Evolutionary conservation across 116 monocot genomes (phyloP).

Genomic region (Thalassia testudinum): DNA sequence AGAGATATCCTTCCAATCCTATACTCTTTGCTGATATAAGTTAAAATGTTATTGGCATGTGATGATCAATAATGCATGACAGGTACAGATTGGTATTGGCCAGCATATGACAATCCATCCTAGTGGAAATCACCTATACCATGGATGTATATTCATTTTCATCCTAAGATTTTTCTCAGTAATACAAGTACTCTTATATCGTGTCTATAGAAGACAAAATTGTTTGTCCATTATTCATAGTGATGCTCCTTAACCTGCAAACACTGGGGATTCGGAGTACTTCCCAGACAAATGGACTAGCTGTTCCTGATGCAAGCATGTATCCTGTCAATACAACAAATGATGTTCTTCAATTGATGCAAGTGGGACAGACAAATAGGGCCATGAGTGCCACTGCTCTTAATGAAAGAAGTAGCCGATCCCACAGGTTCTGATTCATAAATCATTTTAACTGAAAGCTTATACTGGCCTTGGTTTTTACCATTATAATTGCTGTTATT

Average conservation of each 20-base stretch:
- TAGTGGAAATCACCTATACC: background rate
- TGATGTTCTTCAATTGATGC: constrained; percentile 67
- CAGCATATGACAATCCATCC: too few species aligned
- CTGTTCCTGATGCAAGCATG: constrained; percentile 74
- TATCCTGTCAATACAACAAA: constrained; percentile 52
- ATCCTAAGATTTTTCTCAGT: background rate
- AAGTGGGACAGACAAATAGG: constrained; percentile 55
- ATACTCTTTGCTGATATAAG: background rate
- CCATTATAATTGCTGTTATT: background rate
- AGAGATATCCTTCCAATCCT: constrained; percentile 64
- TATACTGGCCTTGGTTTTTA: background rate
- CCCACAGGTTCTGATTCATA: constrained; percentile 47
- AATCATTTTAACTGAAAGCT: background rate
- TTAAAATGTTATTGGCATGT: background rate
- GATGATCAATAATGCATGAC: background rate
- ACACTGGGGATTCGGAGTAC: constrained; percentile 70
- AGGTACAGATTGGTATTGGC: background rate
- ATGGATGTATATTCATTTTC: background rate
- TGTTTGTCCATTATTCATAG: too few species aligned
- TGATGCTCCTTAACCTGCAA: constrained; percentile 25
- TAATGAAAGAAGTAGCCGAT: constrained; percentile 86
- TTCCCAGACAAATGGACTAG: constrained; percentile 53
- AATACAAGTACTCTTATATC: background rate
- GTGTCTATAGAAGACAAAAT: background rate
- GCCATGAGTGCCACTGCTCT: constrained; percentile 83